Percentiles rank a stretch among this genome's conserved stretches.
These are phyloP conservation scores for Pythium apleroticum DNA, from an alignment of 352 stramenopile genomes.

Conservation along the genomic window DNA sequence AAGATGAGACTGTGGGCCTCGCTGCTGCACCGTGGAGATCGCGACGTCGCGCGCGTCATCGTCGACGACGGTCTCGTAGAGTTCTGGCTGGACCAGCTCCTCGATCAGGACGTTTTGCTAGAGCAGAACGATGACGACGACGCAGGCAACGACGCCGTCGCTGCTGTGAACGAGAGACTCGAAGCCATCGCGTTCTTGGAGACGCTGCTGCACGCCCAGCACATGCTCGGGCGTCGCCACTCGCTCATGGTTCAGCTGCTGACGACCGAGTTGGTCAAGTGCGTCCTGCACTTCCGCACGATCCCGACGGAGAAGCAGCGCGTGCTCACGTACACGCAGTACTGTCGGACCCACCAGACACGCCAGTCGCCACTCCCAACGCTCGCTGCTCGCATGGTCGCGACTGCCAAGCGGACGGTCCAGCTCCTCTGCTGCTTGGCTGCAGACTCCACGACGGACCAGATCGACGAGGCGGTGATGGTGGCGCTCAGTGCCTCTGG, in stretches of 20 bases:
- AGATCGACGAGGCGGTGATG: conserved; percentile 25
- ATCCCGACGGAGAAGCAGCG: conserved; percentile 18
- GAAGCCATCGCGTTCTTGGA: conserved; percentile 17
- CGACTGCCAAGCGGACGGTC: conserved; percentile 36
- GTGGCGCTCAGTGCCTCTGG: conserved; percentile 21
- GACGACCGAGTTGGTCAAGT: conserved; percentile 9
- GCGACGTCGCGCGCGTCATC: conserved; percentile 9
- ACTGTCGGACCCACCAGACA: not conserved
- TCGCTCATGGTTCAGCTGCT: conserved; percentile 8
- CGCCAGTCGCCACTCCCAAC: not conserved
- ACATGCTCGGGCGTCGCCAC: not conserved
- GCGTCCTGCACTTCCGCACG: conserved; percentile 14
- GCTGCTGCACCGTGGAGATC: conserved; percentile 12
- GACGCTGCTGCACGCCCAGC: conserved; percentile 10
- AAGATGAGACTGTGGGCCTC: conserved; percentile 22
- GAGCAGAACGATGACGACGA: not conserved
- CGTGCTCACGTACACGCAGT: conserved; percentile 15
- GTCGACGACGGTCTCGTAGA: conserved; percentile 7
- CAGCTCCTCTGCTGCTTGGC: conserved; percentile 41
- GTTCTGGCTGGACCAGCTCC: not conserved
- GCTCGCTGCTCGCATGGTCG: conserved; percentile 17
- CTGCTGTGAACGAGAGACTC: conserved; percentile 13
- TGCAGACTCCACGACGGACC: conserved; percentile 32
- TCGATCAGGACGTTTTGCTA: conserved; percentile 10
- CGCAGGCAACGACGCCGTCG: not conserved